These are phyloP conservation scores for Vaucheria bursata DNA, from an alignment of 352 stramenopile genomes.

Conservation along the genomic window DNA sequence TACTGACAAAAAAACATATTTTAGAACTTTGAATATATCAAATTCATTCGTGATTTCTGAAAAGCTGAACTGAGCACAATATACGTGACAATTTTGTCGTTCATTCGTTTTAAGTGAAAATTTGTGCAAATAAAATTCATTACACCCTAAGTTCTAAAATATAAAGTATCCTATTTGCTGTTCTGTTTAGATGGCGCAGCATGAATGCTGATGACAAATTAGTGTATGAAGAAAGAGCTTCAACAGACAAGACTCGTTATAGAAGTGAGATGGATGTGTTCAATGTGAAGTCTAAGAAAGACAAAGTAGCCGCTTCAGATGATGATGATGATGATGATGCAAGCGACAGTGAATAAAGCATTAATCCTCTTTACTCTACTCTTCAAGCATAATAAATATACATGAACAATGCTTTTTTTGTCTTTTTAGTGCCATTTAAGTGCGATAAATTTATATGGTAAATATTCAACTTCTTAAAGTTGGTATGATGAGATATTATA, in stretches of 20 bases:
- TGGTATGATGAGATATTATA: too few species aligned
- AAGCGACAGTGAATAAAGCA: slow-evolving; percentile 5
- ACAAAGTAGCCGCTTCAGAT: slow-evolving; percentile 6
- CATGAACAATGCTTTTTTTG: too few species aligned
- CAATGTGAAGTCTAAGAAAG: slow-evolving; percentile 20
- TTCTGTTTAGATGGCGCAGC: background rate
- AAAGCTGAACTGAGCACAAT: background rate
- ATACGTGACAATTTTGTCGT: background rate
- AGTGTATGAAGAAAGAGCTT: background rate
- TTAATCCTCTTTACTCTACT: too few species aligned
- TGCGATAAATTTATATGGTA: too few species aligned
- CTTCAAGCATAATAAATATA: too few species aligned
- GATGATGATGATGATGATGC: slow-evolving; percentile 9
- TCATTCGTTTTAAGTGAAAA: background rate
- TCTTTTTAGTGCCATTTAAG: too few species aligned
- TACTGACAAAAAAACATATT: background rate
- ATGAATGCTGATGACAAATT: slow-evolving; percentile 2
- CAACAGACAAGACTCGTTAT: slow-evolving; percentile 16
- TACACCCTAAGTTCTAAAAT: background rate
- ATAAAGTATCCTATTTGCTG: background rate
- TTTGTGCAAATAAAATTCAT: background rate
- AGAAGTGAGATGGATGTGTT: slow-evolving; percentile 35
- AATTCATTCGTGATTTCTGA: background rate
- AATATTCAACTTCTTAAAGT: too few species aligned
- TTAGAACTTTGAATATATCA: background rate